A percentile compares a stretch with the other conserved stretches of the same genome.
phyloP scores from a whole-genome alignment of 2,329 filamentous ascomycete species.

The Fusarium sp. region DNA sequence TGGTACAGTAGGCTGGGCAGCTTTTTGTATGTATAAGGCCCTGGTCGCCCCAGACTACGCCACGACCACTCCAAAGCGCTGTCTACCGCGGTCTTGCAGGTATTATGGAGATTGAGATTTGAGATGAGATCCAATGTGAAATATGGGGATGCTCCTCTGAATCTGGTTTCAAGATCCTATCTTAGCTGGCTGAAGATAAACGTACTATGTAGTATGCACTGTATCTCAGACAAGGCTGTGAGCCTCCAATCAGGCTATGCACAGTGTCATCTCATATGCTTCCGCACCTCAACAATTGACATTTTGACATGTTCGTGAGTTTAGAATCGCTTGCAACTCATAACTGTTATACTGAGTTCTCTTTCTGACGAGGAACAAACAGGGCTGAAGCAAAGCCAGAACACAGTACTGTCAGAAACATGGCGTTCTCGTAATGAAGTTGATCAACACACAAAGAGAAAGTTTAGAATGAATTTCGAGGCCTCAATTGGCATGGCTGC shows the following conservation, averaged over 20 bases:
- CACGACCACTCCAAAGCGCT: slow-evolving; percentile 2
- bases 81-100: background rate
- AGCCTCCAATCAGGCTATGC: background rate
- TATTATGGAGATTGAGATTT: slow-evolving; percentile 14
- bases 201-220: background rate
- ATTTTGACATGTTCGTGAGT: slow-evolving; percentile 11
- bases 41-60: slow-evolving; percentile 34
- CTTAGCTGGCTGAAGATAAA: slow-evolving; percentile 18
- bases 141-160: slow-evolving; percentile 24
- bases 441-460: background rate
- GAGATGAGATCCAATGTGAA: slow-evolving; percentile 24
- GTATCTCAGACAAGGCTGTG: slow-evolving; percentile 15
- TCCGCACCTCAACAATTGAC: slow-evolving; percentile 18
- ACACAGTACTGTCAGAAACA: background rate
- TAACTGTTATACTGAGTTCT: background rate
- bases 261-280: slow-evolving; percentile 19
- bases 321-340: background rate
- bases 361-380: background rate
- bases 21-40: slow-evolving; percentile 23
- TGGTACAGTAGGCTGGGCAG: slow-evolving; percentile 34
- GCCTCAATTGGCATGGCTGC: slow-evolving; percentile 20
- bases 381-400: background rate
- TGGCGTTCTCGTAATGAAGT: background rate
- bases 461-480: slow-evolving; percentile 9
- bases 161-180: slow-evolving; percentile 7